Base-by-base conservation (phyloP, 768 basidiomycete species). In the Gautieria morchelliformis region DNA sequence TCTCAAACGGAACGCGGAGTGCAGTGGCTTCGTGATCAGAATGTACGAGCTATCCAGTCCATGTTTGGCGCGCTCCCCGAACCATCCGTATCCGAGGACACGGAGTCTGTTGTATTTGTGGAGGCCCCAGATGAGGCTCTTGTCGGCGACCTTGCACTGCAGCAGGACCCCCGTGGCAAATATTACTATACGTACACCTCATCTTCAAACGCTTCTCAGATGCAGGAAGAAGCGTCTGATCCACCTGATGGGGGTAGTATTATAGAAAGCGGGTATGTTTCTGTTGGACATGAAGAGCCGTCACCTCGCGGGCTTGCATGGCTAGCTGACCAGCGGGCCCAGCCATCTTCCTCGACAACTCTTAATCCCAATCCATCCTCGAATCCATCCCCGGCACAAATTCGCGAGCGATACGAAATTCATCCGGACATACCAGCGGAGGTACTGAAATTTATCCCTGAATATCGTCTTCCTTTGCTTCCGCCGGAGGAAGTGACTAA, bases 21-120 rank as follows among this genome's bases (percentile, higher is more conserved):
- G 7, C 80, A 85, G 27, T 94, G 92, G 92, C 68, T 95, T 45
- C 78, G 80, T 37, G 90, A 93, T 63, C 92, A 95, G 68, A 87
- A 82, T 51, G 77, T 81, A 33, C 79, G 88, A 12, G 75, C 78
- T 0, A 76, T 84, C 51, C 78, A 80, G 46, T 77, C 78, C 19
- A 81, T 81, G 73, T 71, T 86, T 7, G 85, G 85, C 17, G 66
- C 70, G 39, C 68, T 69, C 12, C 81, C 83, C 3, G 81, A 77
- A 42, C 79, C 81, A 12, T 85, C 84, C 2, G 77, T 77, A 47
- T 75, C 78, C 2, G 84, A 85, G 17, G 57, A 57, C 19, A 27
- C 62, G n/a, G 54, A 61, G 10, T 61, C 60, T n/a, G 35, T 59
- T 17, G 20, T 49, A 14, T 17, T 27, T 19, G n/a, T 44, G 10